phyloP scores from a whole-genome alignment of 768 basidiomycete genomes.

The Mycena pura region DNA sequence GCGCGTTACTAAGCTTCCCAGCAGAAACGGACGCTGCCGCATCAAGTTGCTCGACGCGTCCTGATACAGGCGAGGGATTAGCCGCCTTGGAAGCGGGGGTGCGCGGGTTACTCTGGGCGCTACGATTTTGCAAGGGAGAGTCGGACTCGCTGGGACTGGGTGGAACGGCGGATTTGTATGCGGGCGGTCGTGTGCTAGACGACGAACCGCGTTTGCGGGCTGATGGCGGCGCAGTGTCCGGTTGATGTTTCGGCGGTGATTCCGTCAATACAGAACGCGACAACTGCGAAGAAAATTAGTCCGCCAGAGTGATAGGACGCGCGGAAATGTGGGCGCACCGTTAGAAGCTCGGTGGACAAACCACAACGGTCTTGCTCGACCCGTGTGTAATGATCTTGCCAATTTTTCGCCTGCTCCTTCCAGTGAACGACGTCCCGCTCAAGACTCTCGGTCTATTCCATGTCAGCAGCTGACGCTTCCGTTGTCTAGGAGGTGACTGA shows the following conservation, averaged over 20 bases:
- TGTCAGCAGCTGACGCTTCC: conserved; percentile 37
- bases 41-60: conserved; percentile 8
- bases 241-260: conserved; percentile 43
- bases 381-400: conserved; percentile 82
- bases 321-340: conserved; percentile 49
- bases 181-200: conserved; percentile 39
- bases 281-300: conserved; percentile 1
- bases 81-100: conserved; percentile 22
- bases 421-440: conserved; percentile 71
- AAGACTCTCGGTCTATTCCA: conserved; percentile 65
- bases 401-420: conserved; percentile 78
- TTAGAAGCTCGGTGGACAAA: conserved; percentile 62
- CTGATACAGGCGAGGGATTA: conserved; percentile 1
- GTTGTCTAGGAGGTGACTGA: not conserved
- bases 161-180: conserved; percentile 35
- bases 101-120: conserved; percentile 14
- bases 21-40: not conserved
- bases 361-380: conserved; percentile 73
- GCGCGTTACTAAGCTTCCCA: not conserved
- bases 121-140: conserved; percentile 23
- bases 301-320: not conserved
- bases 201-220: conserved; percentile 35
- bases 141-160: conserved; percentile 35
- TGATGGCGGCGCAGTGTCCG: conserved; percentile 39
- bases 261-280: conserved; percentile 30